phyloP scores from a whole-genome alignment of 768 basidiomycete species.

The Mycena indigotica region DNA sequence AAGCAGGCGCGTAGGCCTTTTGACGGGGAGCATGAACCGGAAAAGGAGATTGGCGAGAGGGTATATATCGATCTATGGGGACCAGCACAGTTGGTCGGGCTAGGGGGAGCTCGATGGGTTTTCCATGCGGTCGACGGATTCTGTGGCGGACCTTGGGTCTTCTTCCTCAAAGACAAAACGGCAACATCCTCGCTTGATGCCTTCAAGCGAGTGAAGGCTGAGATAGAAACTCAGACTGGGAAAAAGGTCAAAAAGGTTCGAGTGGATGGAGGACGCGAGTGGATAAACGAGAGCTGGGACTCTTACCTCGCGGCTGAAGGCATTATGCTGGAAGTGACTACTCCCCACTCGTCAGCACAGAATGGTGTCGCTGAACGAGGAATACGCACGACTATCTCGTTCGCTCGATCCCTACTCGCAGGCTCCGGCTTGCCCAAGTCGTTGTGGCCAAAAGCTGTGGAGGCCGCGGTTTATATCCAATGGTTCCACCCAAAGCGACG shows the following conservation, averaged over 20 bases:
- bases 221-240: slow-evolving; percentile 8
- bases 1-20: slow-evolving; percentile 6
- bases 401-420: slow-evolving; percentile 24
- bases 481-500: slow-evolving; percentile 10
- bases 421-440: slow-evolving; percentile 24
- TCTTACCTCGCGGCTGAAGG: background rate
- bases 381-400: slow-evolving; percentile 31
- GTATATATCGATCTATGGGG: slow-evolving; percentile 13
- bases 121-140: slow-evolving; percentile 4
- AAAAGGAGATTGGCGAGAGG: slow-evolving; percentile 4
- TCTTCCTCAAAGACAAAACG: slow-evolving; percentile 1
- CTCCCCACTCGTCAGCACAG: slow-evolving; percentile 32
- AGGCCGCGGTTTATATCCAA: slow-evolving; percentile 22
- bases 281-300: slow-evolving; percentile 4
- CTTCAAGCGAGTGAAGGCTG: slow-evolving; percentile 1
- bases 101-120: background rate
- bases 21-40: slow-evolving; percentile 6
- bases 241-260: slow-evolving; percentile 1
- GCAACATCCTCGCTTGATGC: background rate
- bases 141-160: slow-evolving; percentile 1
- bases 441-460: slow-evolving; percentile 22
- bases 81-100: background rate
- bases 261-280: slow-evolving; percentile 4
- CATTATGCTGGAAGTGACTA: slow-evolving; percentile 24
- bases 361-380: slow-evolving; percentile 35